Evolutionary conservation across 2,329 filamentous ascomycete genomes (phyloP).

Genomic region (Fusarium lyarnte): DNA sequence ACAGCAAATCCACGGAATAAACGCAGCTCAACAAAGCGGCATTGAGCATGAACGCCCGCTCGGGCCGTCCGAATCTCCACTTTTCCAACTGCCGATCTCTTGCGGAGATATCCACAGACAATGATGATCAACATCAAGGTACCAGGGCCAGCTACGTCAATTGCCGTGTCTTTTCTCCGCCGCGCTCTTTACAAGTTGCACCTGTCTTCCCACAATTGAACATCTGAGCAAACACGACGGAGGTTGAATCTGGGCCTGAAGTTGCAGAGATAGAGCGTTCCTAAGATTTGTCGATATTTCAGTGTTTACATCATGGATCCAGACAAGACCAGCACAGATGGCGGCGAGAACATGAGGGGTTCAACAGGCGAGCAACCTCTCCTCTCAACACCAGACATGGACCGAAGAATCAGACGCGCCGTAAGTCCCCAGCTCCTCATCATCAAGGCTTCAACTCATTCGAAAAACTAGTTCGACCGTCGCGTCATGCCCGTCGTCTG

Average conservation of each 20-base stretch:
- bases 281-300: too few relatives aligned
- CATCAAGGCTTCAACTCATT: neutral
- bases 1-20: neutral
- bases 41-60: neutral
- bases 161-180: neutral
- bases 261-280: rapidly evolving
- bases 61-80: neutral
- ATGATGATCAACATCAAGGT: neutral
- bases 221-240: neutral
- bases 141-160: neutral
- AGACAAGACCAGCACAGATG: neutral
- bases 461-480: constrained; percentile 4
- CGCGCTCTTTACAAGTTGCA: neutral
- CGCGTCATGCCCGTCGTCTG: constrained; percentile 30
- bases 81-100: neutral
- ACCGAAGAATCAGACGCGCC: neutral
- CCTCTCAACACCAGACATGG: neutral
- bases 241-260: too few relatives aligned
- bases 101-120: neutral
- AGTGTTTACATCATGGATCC: neutral
- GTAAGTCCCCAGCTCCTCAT: neutral
- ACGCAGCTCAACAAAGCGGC: neutral
- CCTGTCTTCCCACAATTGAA: neutral
- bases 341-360: neutral
- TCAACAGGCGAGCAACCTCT: neutral